phyloP scores from a whole-genome alignment of 768 basidiomycete species.

The Lactarius deliciosus region DNA sequence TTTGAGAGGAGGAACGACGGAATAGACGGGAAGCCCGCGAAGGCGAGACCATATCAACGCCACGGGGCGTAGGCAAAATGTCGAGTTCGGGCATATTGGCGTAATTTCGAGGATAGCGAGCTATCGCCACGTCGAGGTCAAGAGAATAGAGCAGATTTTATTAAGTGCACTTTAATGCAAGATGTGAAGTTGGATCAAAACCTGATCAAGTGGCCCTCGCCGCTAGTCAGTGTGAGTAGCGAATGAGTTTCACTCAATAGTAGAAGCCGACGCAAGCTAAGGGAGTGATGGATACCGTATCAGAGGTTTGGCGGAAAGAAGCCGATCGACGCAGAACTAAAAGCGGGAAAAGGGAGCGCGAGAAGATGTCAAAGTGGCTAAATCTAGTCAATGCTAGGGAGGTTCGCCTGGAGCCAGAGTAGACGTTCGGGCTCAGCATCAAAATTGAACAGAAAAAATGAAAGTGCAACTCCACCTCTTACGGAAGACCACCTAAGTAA shows the following conservation, averaged over 20 bases:
- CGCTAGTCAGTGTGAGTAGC: slow-evolving; percentile 72
- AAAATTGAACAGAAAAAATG: slow-evolving; percentile 9
- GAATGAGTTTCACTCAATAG: slow-evolving; percentile 50
- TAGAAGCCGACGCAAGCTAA: slow-evolving; percentile 63
- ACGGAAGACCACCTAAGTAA: slow-evolving; percentile 70
- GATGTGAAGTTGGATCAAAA: slow-evolving; percentile 34
- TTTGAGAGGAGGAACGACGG: slow-evolving; percentile 30
- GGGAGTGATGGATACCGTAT: slow-evolving; percentile 46
- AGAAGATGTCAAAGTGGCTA: slow-evolving; percentile 4
- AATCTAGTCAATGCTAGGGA: slow-evolving; percentile 55
- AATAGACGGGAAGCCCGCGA: slow-evolving; percentile 19
- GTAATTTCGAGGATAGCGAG: slow-evolving; percentile 5
- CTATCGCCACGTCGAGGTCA: slow-evolving; percentile 16
- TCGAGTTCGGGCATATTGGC: slow-evolving; percentile 58
- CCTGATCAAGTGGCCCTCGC: slow-evolving; percentile 65
- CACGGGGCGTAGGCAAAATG: slow-evolving; percentile 42
- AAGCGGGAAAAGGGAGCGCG: slow-evolving; percentile 14
- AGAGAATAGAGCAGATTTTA: slow-evolving; percentile 1
- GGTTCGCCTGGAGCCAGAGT: slow-evolving; percentile 61
- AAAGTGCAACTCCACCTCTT: slow-evolving; percentile 49
- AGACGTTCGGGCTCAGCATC: slow-evolving; percentile 10
- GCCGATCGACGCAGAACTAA: slow-evolving; percentile 16
- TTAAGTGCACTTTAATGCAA: background rate
- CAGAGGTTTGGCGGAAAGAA: slow-evolving; percentile 34
- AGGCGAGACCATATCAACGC: slow-evolving; percentile 36